These are phyloP conservation scores for Tillandsia fasciculata DNA, from an alignment of 176 grass and related monocot species.

Conservation along the genomic window DNA sequence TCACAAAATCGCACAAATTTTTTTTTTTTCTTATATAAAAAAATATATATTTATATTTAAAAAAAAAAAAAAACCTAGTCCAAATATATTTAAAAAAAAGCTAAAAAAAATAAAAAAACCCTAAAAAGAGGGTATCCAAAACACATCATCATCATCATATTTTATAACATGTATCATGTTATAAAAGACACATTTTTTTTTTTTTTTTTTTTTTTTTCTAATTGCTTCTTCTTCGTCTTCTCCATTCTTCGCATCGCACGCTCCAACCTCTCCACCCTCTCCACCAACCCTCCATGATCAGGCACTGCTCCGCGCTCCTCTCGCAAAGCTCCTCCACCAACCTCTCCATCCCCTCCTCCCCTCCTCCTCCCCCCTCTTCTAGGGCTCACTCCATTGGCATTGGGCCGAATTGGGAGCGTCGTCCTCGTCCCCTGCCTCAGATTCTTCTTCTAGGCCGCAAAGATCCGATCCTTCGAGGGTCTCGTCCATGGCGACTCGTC, in stretches of 20 bases:
- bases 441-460: neutral
- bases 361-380: neutral
- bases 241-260: conserved; percentile 36
- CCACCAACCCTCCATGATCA: conserved; percentile 39
- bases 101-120: neutral
- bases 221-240: conserved; percentile 12
- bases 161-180: too few relatives aligned
- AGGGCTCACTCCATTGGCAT: neutral
- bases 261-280: conserved; percentile 48
- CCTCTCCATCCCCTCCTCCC: conserved; percentile 41
- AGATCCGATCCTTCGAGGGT: neutral
- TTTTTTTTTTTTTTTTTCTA: conserved; percentile 1
- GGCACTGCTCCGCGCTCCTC: conserved; percentile 38
- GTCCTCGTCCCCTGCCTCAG: neutral
- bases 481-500: too few relatives aligned
- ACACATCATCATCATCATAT: too few relatives aligned
- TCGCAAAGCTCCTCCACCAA: conserved; percentile 40
- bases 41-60: too few relatives aligned
- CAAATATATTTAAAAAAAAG: too few relatives aligned
- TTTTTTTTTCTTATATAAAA: too few relatives aligned
- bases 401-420: neutral
- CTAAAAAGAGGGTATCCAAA: too few relatives aligned
- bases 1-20: too few relatives aligned
- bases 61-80: too few relatives aligned
- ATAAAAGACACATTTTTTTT: neutral